Evolutionary conservation across 805 yeast species (phyloP).

Genomic region (Torulaspora indica): DNA sequence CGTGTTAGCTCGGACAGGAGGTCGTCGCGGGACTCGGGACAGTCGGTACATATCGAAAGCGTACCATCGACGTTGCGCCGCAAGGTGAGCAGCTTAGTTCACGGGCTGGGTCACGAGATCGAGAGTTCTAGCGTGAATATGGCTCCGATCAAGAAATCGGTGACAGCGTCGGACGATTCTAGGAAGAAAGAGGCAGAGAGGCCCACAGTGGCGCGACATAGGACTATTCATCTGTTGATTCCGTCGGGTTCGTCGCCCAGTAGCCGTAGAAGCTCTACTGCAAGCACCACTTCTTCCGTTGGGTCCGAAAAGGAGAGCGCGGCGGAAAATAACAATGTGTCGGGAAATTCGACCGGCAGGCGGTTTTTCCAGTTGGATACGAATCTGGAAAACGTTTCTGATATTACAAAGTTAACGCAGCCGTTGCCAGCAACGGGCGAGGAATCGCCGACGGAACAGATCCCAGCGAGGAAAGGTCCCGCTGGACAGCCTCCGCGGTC

Average conservation of each 20-base stretch:
- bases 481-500: background rate
- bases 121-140: constrained; percentile 3
- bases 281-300: constrained; percentile 4
- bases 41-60: constrained; percentile 9
- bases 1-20: constrained; percentile 4
- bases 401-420: constrained; percentile 22
- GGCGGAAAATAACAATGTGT: background rate
- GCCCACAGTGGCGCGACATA: constrained; percentile 6
- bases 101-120: constrained; percentile 17
- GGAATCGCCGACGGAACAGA: background rate
- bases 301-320: constrained; percentile 1
- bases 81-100: constrained; percentile 26
- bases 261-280: constrained; percentile 11
- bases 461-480: background rate
- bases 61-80: constrained; percentile 16
- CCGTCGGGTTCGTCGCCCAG: constrained; percentile 9
- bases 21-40: constrained; percentile 10
- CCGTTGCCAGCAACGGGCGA: background rate
- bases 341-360: background rate
- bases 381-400: constrained; percentile 29
- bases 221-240: constrained; percentile 3
- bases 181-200: constrained; percentile 5
- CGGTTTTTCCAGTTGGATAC: constrained; percentile 28
- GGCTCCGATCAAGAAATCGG: constrained; percentile 7
- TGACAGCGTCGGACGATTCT: constrained; percentile 4